Evolutionary conservation across 805 yeast species (phyloP).

Genomic region (Pichia exigua): DNA sequence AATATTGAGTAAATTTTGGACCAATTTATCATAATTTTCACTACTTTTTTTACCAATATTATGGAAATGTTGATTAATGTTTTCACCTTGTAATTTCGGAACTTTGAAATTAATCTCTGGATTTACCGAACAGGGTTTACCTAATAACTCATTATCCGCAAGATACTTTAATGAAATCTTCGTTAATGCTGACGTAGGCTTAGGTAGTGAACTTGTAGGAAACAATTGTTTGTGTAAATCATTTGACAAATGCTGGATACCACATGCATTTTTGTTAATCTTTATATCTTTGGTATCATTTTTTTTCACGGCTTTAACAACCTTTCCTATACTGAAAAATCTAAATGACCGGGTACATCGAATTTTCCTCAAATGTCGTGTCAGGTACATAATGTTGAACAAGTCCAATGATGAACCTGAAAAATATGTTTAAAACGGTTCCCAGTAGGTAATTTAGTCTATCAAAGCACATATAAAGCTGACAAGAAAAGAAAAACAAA

Average conservation of each 20-base stretch:
- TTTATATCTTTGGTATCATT: neutral
- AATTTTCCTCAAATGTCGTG: neutral
- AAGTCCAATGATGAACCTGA: neutral
- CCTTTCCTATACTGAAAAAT: neutral
- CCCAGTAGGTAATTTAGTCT: too few relatives aligned
- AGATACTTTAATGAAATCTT: slow-evolving; percentile 39
- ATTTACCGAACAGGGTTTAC: slow-evolving; percentile 58
- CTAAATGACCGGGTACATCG: neutral
- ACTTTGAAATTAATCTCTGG: slow-evolving; percentile 53
- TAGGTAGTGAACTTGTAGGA: slow-evolving; percentile 32
- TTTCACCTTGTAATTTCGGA: slow-evolving; percentile 66
- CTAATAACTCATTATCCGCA: slow-evolving; percentile 55
- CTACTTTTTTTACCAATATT: slow-evolving; percentile 53
- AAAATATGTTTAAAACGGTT: too few relatives aligned
- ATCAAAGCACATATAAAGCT: too few relatives aligned
- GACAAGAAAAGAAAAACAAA: too few relatives aligned
- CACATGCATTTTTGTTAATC: slow-evolving; percentile 6
- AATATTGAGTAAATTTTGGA: slow-evolving; percentile 34
- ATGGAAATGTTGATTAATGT: slow-evolving; percentile 80
- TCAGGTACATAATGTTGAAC: neutral
- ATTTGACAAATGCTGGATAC: slow-evolving; percentile 61
- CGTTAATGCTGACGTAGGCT: slow-evolving; percentile 42
- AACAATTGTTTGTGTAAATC: slow-evolving; percentile 47
- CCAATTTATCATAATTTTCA: slow-evolving; percentile 51
- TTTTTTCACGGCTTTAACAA: neutral